Base-by-base conservation (phyloP, 345 rosid genomes). In the Turritis glabra region DNA sequence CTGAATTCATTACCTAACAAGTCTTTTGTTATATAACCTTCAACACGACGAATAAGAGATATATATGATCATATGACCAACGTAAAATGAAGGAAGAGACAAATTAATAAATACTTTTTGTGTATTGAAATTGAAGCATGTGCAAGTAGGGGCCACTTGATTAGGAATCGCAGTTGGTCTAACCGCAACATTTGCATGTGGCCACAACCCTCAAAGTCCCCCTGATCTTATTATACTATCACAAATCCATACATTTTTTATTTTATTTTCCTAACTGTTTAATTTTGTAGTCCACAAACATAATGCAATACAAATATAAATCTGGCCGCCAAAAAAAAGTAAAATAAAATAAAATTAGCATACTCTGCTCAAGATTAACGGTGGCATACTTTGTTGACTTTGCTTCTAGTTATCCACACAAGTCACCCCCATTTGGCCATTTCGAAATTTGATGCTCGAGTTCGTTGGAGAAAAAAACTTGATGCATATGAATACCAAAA, bases 181-280 rank as follows among this genome's bases (percentile, higher is more conserved):
- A 78, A 80, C 81, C 37, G 65, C 74, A 84, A 87, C 96, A 88
- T 58, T 71, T 70, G 87, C 97, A 90, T 92, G 89, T 88, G 88
- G 77, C 69, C 37, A 53, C 7, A 51, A 43, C 79, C 56, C 52
- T 70, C 70, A 75, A 70, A 79, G 75, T 50, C 67, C 58, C 61
- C 65, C 63, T 65, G 61, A 65, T 78, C 76, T 52, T n/a, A 44
- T 38, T 75, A 71, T 57, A n/a, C n/a, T n/a, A 56, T 46, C 46
- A 57, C 25, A 62, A 58, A 73, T 79, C 27, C 62, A 63, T 44
- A 11, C 44, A 48, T 8, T 27, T 69, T 61, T 40, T 11, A 2
- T 67, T 5, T 40, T 41, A 13, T 5, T 41, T 12, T 29, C 38
- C 17, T 63, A 38, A 50, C 41, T 29, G 18, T 29, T 37, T 65